Base-by-base conservation (phyloP, 1,139 yeast genomes). In the Debaryomyces fabryi region DNA sequence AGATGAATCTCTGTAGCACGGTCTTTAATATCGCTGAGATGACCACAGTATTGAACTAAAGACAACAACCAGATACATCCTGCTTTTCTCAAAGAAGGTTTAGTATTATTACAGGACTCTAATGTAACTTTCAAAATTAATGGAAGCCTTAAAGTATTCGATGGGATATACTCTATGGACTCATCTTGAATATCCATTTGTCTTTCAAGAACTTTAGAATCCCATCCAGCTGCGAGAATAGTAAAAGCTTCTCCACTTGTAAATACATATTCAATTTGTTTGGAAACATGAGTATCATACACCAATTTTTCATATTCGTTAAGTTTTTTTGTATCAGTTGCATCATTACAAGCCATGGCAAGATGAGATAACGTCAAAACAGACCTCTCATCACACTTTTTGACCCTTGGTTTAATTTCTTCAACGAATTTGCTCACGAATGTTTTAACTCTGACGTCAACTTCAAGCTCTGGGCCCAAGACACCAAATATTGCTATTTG, bases 31-130 rank as follows among this genome's bases (percentile, higher is more conserved):
- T 64, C 64, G 0, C 72, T 60, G 6, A 76, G 62, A 40, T 79
- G 74, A 2, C 86, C 83, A 61, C 92, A 85, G 58, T 81, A 88
- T 59, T 90, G 96, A 6, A 84, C 85, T 42, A 91, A 59, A 0
- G 96, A 86, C 16, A 93, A 72, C 18, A 93, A 71, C 96, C 98
- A 91, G 36, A 92, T 80, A 66, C 96, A 89, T 0, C 92, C 82
- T 1, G 93, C 88, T 55, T 81, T 86, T 52, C 95, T 74, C 40
- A 86, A 64, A 1, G 85, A 68, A 0, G 97, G 97, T 55, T 88
- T 88, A 0, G 96, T 81, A 18, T 81, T 72, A 8, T 74, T 68
- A 52, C 91, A 81, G 2, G 83, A 74, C 10, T 65, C 66, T 15
- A 90, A 65, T 0, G 88, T 71, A 7, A 68, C 63, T 0, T 71